Evolutionary conservation across 2,329 filamentous ascomycete genomes (phyloP).

Genomic region (Teratosphaeria gauchensis): DNA sequence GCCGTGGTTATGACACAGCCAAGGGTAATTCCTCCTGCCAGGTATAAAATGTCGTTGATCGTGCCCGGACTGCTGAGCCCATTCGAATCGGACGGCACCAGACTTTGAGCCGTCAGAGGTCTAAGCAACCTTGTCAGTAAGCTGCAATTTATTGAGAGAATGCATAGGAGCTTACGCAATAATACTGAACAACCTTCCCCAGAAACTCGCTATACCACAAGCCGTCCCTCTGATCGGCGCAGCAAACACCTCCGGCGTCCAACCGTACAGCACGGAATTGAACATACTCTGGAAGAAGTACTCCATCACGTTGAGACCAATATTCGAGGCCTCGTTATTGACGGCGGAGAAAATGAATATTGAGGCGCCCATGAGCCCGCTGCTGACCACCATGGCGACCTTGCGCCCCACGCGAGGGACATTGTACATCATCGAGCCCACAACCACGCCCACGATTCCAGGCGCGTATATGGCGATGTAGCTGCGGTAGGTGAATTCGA

Average conservation of each 20-base stretch:
- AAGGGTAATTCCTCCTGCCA: conserved; percentile 46
- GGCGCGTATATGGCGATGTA: conserved; percentile 48
- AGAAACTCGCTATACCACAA: conserved; percentile 49
- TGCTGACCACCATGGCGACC: conserved; percentile 32
- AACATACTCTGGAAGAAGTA: conserved; percentile 46
- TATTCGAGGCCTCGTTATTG: conserved; percentile 37
- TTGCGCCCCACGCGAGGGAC: conserved; percentile 36
- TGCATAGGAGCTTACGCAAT: conserved; percentile 29
- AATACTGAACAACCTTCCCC: conserved; percentile 50
- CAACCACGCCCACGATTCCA: conserved; percentile 42
- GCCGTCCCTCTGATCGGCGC: conserved; percentile 43
- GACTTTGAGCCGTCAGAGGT: conserved; percentile 45
- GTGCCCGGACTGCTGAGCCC: conserved; percentile 11
- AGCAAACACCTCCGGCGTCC: conserved; percentile 44
- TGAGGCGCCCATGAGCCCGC: conserved; percentile 33
- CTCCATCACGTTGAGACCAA: conserved; percentile 43
- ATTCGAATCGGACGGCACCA: conserved; percentile 11
- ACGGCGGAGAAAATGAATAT: conserved; percentile 39
- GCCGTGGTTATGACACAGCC: conserved; percentile 45
- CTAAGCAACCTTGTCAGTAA: no score
- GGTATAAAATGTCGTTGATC: conserved; percentile 36
- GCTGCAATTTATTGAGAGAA: neutral
- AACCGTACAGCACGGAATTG: conserved; percentile 39
- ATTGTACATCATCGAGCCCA: conserved; percentile 42
- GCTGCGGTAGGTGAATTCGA: conserved; percentile 41